These are phyloP conservation scores for Penicillium capsulatum DNA, from an alignment of 2,329 filamentous ascomycete species.

Conservation along the genomic window DNA sequence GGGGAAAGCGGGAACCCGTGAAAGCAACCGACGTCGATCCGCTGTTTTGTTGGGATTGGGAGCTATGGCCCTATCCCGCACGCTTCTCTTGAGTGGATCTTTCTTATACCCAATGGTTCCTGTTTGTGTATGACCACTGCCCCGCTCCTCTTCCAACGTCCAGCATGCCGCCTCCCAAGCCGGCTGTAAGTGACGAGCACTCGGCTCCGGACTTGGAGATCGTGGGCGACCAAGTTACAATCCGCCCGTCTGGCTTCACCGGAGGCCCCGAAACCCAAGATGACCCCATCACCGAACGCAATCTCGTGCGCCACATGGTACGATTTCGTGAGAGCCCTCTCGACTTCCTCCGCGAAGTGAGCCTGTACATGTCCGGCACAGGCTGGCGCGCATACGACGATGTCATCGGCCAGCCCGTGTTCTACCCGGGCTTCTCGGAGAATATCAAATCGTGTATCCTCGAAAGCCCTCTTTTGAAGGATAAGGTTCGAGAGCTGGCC, in stretches of 20 bases:
- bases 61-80: conserved; percentile 18
- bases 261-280: conserved; percentile 36
- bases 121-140: conserved; percentile 2
- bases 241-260: conserved; percentile 65
- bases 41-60: conserved; percentile 22
- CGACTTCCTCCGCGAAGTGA: conserved; percentile 88
- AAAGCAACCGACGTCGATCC: conserved; percentile 20
- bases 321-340: conserved; percentile 72
- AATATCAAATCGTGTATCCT: conserved; percentile 79
- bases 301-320: conserved; percentile 67
- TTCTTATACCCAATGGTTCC: conserved; percentile 4
- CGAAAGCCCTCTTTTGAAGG: conserved; percentile 67
- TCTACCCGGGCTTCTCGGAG: conserved; percentile 87
- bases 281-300: conserved; percentile 48
- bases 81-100: background rate
- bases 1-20: conserved; percentile 20
- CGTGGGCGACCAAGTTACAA: conserved; percentile 66
- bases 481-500: conserved; percentile 72
- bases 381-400: conserved; percentile 95
- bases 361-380: conserved; percentile 83
- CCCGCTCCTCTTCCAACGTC: conserved; percentile 4
- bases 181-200: conserved; percentile 28
- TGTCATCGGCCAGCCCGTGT: conserved; percentile 85
- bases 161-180: conserved; percentile 31
- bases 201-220: conserved; percentile 74